Evolutionary conservation across 2,329 filamentous ascomycete species (phyloP).

Genomic region (Colletotrichum acutatum): DNA sequence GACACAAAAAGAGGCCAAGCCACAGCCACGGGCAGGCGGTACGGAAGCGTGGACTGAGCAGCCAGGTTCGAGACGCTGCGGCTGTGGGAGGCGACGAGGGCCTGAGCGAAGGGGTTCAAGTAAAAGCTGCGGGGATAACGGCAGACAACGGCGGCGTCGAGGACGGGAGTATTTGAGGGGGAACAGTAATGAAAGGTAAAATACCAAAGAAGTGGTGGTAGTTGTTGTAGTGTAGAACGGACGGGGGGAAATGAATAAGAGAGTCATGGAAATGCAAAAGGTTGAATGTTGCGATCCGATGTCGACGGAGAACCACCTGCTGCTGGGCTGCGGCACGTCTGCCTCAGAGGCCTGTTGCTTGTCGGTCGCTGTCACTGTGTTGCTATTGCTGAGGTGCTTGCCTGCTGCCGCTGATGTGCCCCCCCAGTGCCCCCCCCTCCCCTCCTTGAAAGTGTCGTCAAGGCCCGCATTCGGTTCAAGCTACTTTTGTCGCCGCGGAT

Average conservation of each 20-base stretch:
- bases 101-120: slow-evolving; percentile 15
- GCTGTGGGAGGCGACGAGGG: slow-evolving; percentile 15
- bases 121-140: not conserved
- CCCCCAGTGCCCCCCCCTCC: not conserved
- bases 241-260: slow-evolving; percentile 15
- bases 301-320: not conserved
- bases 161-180: not conserved
- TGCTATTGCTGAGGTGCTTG: slow-evolving; percentile 4
- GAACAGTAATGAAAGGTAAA: slow-evolving; percentile 13
- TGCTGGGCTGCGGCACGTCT: slow-evolving; percentile 32
- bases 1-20: slow-evolving; percentile 34
- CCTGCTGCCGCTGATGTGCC: not conserved
- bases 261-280: slow-evolving; percentile 23
- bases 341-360: slow-evolving; percentile 32
- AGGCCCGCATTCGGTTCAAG: slow-evolving; percentile 1
- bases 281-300: slow-evolving; percentile 35
- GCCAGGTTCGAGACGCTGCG: slow-evolving; percentile 26
- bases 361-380: not conserved
- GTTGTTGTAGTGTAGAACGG: slow-evolving; percentile 12
- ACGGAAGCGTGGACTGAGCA: slow-evolving; percentile 27
- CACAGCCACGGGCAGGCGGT: slow-evolving; percentile 30
- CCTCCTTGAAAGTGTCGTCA: not conserved
- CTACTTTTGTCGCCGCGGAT: not conserved
- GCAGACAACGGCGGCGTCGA: not conserved
- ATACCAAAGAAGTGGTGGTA: slow-evolving; percentile 16